Base-by-base conservation (phyloP, 164 flowering plant species). In the Dillenia suffruticosa region DNA sequence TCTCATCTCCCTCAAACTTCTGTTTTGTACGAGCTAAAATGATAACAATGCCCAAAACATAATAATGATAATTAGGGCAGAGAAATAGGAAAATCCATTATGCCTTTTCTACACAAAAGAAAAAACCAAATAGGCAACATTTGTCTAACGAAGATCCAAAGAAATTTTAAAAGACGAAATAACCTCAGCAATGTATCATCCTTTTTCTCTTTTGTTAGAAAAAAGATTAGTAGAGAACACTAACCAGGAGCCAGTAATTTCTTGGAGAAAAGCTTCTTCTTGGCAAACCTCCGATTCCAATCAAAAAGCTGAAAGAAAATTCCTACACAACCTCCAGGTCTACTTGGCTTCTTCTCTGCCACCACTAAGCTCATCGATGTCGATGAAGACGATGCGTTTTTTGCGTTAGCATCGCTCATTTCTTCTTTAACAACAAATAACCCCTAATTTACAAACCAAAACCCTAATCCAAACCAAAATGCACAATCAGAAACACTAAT, bases 241-340 rank as follows among this genome's bases (percentile, higher is more conserved):
- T 47, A 63, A 92, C 98, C 88, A 63, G 89, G 84, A 52, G 92
- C 79, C 70, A 93, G 89, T 15, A 90, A 67, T 66, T 86, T 90
- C 72, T 71, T 84, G 9, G 92, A 77, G 71, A 88, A 88, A 9
- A 90, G 75, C 82, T 83, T 87, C 83, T 90, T 90, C 86, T 84
- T 87, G 0, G 96, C 88, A 6, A 90, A 73, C 63, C 92, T 80
- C 32, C 85, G 63, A 74, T 93, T 87, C 98, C 97, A 90, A 64
- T 93, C 89, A 54, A 90, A 86, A 52, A 93, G 83, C 77, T 89
- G 91, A 68, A 85, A 90, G 84, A 93, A 90, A 54, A 90, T 80
- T 10, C 97, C 97, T 1, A 81, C 94, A 65, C 98, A 93, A 14
- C 97, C 97, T 58, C 88, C 89, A 24, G 88, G 75, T 63, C 80